Conservation (phyloP, 176 grass and related monocot species). For the Pontederia paniculata region DNA sequence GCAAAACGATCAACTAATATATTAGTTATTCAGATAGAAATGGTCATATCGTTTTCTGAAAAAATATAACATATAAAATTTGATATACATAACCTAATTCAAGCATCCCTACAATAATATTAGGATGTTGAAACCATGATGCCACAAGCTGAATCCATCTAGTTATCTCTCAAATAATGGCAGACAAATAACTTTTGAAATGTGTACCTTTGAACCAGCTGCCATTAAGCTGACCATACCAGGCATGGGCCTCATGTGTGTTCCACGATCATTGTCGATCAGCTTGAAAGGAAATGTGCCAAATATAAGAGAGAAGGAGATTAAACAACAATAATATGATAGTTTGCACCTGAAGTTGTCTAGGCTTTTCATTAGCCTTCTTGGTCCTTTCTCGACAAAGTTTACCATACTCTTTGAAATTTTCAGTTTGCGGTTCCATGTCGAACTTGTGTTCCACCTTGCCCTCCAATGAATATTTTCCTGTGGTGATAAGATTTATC, state of each 20-base stretch:
- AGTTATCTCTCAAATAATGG: not conserved
- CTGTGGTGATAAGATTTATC: slow-evolving; percentile 24
- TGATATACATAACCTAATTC: no score
- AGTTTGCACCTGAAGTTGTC: slow-evolving; percentile 69
- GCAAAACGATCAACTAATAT: no score
- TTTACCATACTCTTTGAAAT: slow-evolving; percentile 74
- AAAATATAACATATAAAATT: no score
- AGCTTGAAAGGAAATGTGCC: slow-evolving; percentile 31
- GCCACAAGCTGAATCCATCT: not conserved
- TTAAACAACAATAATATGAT: slow-evolving; percentile 8
- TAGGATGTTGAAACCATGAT: not conserved
- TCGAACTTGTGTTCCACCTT: slow-evolving; percentile 91
- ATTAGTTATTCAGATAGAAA: no score
- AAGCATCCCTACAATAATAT: no score
- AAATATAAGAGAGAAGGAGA: slow-evolving; percentile 14
- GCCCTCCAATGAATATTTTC: slow-evolving; percentile 71
- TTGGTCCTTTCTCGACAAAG: slow-evolving; percentile 89
- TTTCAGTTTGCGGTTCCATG: slow-evolving; percentile 84
- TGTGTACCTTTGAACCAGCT: slow-evolving; percentile 62
- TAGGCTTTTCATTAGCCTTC: slow-evolving; percentile 66
- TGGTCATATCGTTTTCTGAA: no score
- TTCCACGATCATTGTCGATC: slow-evolving; percentile 63
- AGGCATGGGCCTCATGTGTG: slow-evolving; percentile 82
- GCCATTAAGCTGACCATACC: slow-evolving; percentile 63
- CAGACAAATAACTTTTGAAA: not conserved